Percentiles rank a stretch among this genome's conserved stretches.
Evolutionary conservation across 805 yeast species (phyloP).

Genomic region (Saccharomycopsis javanensis): DNA sequence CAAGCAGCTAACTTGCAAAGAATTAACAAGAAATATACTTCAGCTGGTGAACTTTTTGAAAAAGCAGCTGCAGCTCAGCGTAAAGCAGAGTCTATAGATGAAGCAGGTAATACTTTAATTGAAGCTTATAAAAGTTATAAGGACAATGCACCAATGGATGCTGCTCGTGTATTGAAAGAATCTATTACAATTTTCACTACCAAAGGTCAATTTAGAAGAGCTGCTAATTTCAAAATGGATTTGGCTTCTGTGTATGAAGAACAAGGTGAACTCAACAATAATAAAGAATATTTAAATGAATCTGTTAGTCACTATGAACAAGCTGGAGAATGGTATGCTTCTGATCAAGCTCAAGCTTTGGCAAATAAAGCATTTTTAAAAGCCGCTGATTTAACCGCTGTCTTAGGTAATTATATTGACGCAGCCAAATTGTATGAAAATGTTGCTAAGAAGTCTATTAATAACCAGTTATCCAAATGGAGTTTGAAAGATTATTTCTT

Average conservation of each 20-base stretch:
- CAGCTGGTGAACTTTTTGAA: conserved; percentile 78
- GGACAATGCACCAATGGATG: conserved; percentile 60
- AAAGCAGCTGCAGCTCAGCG: conserved; percentile 77
- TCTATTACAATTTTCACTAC: conserved; percentile 80
- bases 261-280: conserved; percentile 22
- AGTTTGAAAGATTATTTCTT: conserved; percentile 84
- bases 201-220: conserved; percentile 92
- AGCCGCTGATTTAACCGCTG: conserved; percentile 81
- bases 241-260: conserved; percentile 79
- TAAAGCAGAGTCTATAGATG: conserved; percentile 71
- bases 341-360: conserved; percentile 87
- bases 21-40: conserved; percentile 56
- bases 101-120: conserved; percentile 79
- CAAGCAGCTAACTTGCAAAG: conserved; percentile 93
- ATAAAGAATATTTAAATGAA: conserved; percentile 50
- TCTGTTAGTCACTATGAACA: conserved; percentile 78
- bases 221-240: conserved; percentile 85
- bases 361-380: conserved; percentile 81
- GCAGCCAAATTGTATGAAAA: conserved; percentile 73
- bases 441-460: conserved; percentile 66
- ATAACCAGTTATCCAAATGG: conserved; percentile 77
- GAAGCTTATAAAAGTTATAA: conserved; percentile 88
- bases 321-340: conserved; percentile 93
- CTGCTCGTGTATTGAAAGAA: conserved; percentile 63
- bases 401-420: conserved; percentile 58